Evolutionary conservation across 306 rosid genomes (phyloP).

Genomic region (Fagus crenata): DNA sequence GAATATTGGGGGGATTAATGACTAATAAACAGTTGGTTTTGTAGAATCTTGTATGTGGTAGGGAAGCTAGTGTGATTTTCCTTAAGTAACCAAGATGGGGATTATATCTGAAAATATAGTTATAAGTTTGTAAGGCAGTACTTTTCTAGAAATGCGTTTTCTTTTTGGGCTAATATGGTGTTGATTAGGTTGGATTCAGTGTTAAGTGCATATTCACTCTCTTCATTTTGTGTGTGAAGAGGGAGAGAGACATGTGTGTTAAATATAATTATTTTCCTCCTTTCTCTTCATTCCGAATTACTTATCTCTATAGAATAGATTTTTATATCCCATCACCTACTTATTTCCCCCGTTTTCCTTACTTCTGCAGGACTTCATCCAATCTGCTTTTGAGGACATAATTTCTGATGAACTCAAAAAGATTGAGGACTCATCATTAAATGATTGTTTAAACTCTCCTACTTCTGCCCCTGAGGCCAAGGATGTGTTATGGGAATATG

Average conservation of each 20-base stretch:
- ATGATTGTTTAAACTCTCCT: conserved; percentile 15
- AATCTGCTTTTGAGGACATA: conserved; percentile 53
- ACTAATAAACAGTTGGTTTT: no score
- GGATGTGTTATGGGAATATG: conserved; percentile 72
- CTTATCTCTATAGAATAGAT: not conserved
- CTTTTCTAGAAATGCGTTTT: no score
- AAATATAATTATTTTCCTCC: not conserved
- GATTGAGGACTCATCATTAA: conserved; percentile 43
- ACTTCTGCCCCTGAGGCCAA: conserved; percentile 25
- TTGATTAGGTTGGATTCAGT: no score
- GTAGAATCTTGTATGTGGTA: no score
- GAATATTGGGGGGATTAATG: no score
- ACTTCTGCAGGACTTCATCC: conserved; percentile 48
- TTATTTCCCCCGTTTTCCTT: not conserved
- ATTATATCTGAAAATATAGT: no score
- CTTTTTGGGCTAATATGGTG: no score
- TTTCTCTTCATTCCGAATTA: not conserved
- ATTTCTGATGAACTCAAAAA: conserved; percentile 69
- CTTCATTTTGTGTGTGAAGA: no score
- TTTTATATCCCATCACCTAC: not conserved
- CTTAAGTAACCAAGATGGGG: no score
- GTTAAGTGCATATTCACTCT: no score
- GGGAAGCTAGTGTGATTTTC: no score
- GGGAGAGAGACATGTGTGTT: not conserved
- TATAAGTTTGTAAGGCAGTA: no score